phyloP scores from a whole-genome alignment of 192 early-diverging fungal genomes.

The Physocladia obscura region DNA sequence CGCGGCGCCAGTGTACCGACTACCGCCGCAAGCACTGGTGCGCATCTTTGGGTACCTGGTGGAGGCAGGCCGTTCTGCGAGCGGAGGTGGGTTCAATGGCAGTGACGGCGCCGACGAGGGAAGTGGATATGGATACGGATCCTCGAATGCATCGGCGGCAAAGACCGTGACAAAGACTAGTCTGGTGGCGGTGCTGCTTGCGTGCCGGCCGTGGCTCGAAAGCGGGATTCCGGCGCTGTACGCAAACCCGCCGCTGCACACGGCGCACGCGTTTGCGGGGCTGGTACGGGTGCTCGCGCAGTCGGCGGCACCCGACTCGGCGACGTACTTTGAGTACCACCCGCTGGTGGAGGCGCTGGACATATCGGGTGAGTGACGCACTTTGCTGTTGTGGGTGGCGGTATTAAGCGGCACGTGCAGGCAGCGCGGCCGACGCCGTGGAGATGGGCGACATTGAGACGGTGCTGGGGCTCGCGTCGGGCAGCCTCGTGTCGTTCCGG shows the following conservation, averaged over 20 bases:
- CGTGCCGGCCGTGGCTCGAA: constrained; percentile 20
- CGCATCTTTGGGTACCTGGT: background rate
- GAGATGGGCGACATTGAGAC: constrained; percentile 35
- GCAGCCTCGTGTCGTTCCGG: constrained; percentile 17
- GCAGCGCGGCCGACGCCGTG: constrained; percentile 30
- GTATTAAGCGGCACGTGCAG: background rate
- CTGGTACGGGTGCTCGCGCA: constrained; percentile 4
- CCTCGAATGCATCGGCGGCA: no score
- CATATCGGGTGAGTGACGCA: constrained; percentile 6
- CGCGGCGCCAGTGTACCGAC: background rate
- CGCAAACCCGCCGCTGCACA: constrained; percentile 14
- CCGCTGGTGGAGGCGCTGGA: constrained; percentile 18
- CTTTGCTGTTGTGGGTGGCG: background rate
- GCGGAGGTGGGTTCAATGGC: no score
- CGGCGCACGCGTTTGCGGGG: constrained; percentile 7
- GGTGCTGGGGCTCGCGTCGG: constrained; percentile 15
- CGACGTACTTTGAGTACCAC: constrained; percentile 23
- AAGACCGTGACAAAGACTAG: background rate
- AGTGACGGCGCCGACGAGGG: background rate
- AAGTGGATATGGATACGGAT: background rate
- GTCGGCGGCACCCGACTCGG: background rate
- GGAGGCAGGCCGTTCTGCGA: background rate
- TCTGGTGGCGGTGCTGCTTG: background rate
- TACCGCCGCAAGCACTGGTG: background rate
- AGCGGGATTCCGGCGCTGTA: constrained; percentile 15